These are phyloP conservation scores for Leccinum colubrinum DNA, from an alignment of 1,284 basidiomycete genomes.

Conservation along the genomic window DNA sequence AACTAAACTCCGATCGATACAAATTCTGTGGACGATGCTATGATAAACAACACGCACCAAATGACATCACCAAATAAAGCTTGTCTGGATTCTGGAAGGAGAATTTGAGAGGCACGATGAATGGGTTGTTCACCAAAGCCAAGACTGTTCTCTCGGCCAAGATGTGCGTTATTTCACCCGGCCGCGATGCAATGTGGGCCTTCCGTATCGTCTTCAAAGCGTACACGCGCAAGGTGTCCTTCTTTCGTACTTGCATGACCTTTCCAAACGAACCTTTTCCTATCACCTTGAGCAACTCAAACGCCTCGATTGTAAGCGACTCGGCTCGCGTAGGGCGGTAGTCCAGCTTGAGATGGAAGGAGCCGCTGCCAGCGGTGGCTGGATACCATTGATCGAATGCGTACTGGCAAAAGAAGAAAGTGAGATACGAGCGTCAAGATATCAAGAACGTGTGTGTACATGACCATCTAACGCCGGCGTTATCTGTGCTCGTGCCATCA, in stretches of 20 bases:
- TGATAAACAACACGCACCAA: constrained; percentile 49
- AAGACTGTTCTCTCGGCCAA: constrained; percentile 96
- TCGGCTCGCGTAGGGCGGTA: constrained; percentile 86
- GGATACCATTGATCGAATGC: constrained; percentile 87
- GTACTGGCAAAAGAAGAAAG: constrained; percentile 42
- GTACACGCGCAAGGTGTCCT: constrained; percentile 97
- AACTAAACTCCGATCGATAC: constrained; percentile 46
- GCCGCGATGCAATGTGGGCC: constrained; percentile 95
- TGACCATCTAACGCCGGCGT: constrained; percentile 83
- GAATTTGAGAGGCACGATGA: constrained; percentile 99
- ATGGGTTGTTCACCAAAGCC: constrained; percentile 97
- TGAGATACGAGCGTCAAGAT: constrained; percentile 5
- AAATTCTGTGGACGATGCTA: not conserved
- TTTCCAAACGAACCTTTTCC: constrained; percentile 98
- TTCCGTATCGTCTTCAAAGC: constrained; percentile 99
- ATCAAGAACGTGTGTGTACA: constrained; percentile 38
- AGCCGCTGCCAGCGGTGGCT: constrained; percentile 81
- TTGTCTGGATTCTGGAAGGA: constrained; percentile 99
- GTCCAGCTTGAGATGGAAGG: constrained; percentile 94
- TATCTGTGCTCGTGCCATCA: constrained; percentile 90
- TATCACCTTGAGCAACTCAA: constrained; percentile 97
- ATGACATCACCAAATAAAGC: constrained; percentile 96
- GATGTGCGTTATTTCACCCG: constrained; percentile 98
- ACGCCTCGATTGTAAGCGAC: constrained; percentile 90
- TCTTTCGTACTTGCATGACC: constrained; percentile 98